Conservation (phyloP, 352 stramenopile species). For the Pythium biforme region DNA sequence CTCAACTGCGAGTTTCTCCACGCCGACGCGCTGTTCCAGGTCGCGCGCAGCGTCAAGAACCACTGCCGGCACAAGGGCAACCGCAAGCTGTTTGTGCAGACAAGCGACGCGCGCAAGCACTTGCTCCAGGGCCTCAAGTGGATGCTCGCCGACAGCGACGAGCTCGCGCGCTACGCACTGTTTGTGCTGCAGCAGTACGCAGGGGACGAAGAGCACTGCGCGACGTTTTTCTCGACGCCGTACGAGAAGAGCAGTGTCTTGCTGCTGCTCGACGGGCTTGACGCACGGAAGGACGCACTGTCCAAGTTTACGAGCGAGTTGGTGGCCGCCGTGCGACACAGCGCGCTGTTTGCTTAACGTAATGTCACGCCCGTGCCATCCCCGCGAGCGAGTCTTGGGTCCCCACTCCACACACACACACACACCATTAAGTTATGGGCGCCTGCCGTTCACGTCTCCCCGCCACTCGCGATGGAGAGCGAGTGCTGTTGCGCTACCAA, state of each 20-base stretch:
- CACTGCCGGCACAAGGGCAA: slow-evolving; percentile 71
- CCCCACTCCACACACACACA: slow-evolving; percentile 1
- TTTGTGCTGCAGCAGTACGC: slow-evolving; percentile 68
- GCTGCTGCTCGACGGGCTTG: slow-evolving; percentile 41
- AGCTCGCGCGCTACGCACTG: slow-evolving; percentile 54
- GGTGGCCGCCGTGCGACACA: slow-evolving; percentile 57
- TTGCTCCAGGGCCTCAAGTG: slow-evolving; percentile 58
- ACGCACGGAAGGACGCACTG: slow-evolving; percentile 29
- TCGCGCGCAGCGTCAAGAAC: slow-evolving; percentile 66
- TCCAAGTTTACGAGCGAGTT: slow-evolving; percentile 51
- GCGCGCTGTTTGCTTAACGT: slow-evolving; percentile 54
- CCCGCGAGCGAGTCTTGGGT: slow-evolving; percentile 6
- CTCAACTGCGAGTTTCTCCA: slow-evolving; percentile 59
- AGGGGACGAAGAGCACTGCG: slow-evolving; percentile 35
- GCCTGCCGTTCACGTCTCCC: not conserved
- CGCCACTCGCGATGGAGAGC: slow-evolving; percentile 8
- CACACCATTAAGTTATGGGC: slow-evolving; percentile 26
- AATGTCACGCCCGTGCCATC: slow-evolving; percentile 13
- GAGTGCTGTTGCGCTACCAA: slow-evolving; percentile 5
- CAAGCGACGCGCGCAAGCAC: slow-evolving; percentile 29
- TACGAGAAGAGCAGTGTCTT: slow-evolving; percentile 64
- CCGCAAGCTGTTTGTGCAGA: slow-evolving; percentile 54
- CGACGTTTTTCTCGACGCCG: slow-evolving; percentile 48
- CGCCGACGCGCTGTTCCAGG: slow-evolving; percentile 56
- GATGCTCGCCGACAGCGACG: slow-evolving; percentile 62